Evolutionary conservation across 139 green algal genomes (phyloP).

Genomic region (Chlamydomonas incerta): DNA sequence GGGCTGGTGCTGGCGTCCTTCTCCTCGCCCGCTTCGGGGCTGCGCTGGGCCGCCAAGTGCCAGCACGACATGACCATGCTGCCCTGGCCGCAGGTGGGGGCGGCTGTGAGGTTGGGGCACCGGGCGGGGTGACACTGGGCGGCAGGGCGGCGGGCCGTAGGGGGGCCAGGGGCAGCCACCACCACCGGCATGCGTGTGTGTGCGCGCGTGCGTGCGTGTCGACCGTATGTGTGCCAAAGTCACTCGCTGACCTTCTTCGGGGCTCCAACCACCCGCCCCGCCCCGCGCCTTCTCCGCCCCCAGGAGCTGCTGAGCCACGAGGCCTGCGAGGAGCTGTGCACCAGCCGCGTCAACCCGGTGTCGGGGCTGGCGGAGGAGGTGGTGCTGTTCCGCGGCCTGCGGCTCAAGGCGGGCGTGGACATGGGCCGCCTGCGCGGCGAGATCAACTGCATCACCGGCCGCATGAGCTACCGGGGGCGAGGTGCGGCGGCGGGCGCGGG

Average conservation of each 20-base stretch:
- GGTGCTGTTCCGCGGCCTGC: slow-evolving; percentile 45
- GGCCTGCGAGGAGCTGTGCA: slow-evolving; percentile 24
- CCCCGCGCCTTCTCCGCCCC: not conserved
- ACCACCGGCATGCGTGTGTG: no score
- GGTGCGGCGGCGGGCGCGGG: no score
- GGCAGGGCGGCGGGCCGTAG: no score
- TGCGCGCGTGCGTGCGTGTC: no score
- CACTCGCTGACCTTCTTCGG: no score
- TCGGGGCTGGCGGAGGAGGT: slow-evolving; percentile 20
- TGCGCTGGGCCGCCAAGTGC: slow-evolving; percentile 27
- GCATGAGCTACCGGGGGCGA: slow-evolving; percentile 35
- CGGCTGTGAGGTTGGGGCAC: not conserved
- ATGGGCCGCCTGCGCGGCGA: slow-evolving; percentile 45
- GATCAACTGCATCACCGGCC: slow-evolving; percentile 51
- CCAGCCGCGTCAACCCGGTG: not conserved
- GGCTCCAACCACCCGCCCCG: no score
- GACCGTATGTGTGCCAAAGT: no score
- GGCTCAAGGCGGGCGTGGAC: slow-evolving; percentile 52
- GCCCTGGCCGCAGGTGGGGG: slow-evolving; percentile 30
- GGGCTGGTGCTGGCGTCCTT: slow-evolving; percentile 39
- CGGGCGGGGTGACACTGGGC: no score
- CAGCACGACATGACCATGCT: slow-evolving; percentile 28
- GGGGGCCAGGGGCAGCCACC: no score
- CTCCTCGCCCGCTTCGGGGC: not conserved
- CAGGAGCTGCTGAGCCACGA: slow-evolving; percentile 43